phyloP scores from a whole-genome alignment of 2,329 filamentous ascomycete genomes.

The Pyricularia sp. region DNA sequence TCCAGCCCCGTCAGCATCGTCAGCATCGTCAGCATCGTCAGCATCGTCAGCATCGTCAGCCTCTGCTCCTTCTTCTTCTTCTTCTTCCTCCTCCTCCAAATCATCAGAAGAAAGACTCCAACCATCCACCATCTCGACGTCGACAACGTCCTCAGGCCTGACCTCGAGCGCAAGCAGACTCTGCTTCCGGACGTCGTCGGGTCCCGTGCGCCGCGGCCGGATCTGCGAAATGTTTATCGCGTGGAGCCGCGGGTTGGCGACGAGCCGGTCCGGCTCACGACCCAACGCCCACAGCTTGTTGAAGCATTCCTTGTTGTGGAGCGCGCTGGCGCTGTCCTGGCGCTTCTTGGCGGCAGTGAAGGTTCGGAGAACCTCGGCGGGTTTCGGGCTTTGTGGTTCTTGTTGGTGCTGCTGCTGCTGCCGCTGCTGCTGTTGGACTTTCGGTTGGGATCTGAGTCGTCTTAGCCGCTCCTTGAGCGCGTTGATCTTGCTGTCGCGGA shows the following conservation, averaged over 20 bases:
- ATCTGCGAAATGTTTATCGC: neutral
- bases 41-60: neutral
- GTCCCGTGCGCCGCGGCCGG: neutral
- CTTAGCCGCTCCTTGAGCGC: neutral
- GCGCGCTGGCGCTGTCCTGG: neutral
- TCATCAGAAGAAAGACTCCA: neutral
- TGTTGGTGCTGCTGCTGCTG: neutral
- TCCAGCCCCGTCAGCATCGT: neutral
- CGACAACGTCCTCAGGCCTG: neutral
- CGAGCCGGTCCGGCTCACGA: neutral
- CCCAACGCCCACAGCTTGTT: neutral
- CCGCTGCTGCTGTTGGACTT: neutral
- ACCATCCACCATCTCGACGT: slow-evolving; percentile 1
- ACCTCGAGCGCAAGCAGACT: slow-evolving; percentile 1
- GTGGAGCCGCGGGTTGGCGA: neutral
- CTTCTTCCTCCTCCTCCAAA: neutral
- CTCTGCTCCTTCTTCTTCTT: neutral
- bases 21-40: too few species aligned
- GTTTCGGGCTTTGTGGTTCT: neutral
- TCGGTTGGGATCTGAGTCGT: neutral
- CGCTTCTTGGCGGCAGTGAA: neutral
- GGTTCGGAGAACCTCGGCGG: neutral
- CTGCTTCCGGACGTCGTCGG: neutral
- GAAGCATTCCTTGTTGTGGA: neutral
- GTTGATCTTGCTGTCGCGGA: neutral